Percentiles rank a stretch among this genome's conserved stretches.
phyloP scores from a whole-genome alignment of 148 eudicot genomes.

The Camellia sinensis region DNA sequence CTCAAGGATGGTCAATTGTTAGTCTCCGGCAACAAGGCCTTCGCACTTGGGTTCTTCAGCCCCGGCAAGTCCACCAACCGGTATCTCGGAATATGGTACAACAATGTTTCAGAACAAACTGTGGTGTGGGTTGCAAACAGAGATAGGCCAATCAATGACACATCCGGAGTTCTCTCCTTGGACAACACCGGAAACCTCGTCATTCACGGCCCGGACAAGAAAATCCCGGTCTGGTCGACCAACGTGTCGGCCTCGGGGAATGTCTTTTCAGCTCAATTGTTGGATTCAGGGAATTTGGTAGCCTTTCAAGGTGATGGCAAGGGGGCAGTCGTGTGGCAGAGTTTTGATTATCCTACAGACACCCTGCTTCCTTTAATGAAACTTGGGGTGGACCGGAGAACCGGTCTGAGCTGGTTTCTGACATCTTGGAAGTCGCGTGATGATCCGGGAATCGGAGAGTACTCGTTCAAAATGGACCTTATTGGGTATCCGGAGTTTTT shows the following conservation, averaged over 20 bases:
- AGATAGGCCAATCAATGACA: slow-evolving; percentile 29
- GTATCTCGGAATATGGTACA: slow-evolving; percentile 51
- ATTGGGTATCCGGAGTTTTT: slow-evolving; percentile 44
- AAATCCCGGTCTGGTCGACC: slow-evolving; percentile 33
- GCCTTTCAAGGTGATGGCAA: slow-evolving; percentile 14
- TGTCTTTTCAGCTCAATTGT: slow-evolving; percentile 23
- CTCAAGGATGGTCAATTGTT: slow-evolving; percentile 35
- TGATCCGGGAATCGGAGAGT: slow-evolving; percentile 50
- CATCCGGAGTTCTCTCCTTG: slow-evolving; percentile 30
- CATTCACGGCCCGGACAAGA: slow-evolving; percentile 11
- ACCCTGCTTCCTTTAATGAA: slow-evolving; percentile 29
- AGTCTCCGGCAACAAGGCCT: slow-evolving; percentile 28
- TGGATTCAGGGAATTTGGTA: slow-evolving; percentile 43
- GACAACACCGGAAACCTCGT: slow-evolving; percentile 36
- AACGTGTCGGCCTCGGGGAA: slow-evolving; percentile 7
- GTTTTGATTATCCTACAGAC: slow-evolving; percentile 24
- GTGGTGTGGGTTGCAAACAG: slow-evolving; percentile 51
- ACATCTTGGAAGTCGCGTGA: slow-evolving; percentile 47
- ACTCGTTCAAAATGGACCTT: slow-evolving; percentile 36
- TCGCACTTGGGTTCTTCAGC: slow-evolving; percentile 45
- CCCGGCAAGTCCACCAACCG: slow-evolving; percentile 30
- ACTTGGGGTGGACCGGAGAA: slow-evolving; percentile 17
- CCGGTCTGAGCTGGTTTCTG: slow-evolving; percentile 23
- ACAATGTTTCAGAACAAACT: slow-evolving; percentile 26
- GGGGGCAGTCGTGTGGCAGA: slow-evolving; percentile 8